Evolutionary conservation across 1,284 basidiomycete species (phyloP), one percentile per base, ranked within the genome.

Genomic region (Tetrapyrgos nigripes): DNA sequence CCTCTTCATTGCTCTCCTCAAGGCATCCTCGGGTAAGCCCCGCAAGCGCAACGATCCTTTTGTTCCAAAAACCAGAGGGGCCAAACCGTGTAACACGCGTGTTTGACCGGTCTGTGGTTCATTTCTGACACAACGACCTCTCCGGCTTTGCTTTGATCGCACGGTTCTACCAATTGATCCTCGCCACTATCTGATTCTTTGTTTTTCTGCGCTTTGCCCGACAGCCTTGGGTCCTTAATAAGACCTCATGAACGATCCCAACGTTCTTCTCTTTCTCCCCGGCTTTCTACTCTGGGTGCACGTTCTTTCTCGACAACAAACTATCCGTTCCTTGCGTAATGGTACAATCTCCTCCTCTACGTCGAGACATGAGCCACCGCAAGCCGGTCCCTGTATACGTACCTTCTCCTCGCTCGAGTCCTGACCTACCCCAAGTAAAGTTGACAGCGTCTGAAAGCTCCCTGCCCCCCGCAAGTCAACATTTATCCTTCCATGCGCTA

Each of bases 341-440:
- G 72, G 37, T 54, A 5, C 40, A 50, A 46, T 33, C 53, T 31
- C 37, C 53, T 29, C 52, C 50, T 24, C 21, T 58, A 37, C 77
- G 76, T 53, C 71, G 75, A 68, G 74, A 70, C 66, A 83, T 82
- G 80, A 85, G 83, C 69, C 84, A 87, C 70, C 79, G 88, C 53
- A 89, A 89, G 68, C 87, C 87, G 37, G 87, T 82, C 37, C 87
- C 88, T 2, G 74, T 73, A 57, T 87, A 84, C 70, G 78, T 87
- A 28, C 87, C 87, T 37, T 86, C 87, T 13, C 85, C 84, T 14
- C 81, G 82, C 50, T 70, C 77, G 10, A 82, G 83, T 4, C 37
- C 37, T 40, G 9, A 14, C 31, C 14, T 40, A n/a, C 37, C 37
- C 17, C 37, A 40, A 17, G 19, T 17, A 11, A 40, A 40, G 17